A percentile compares a stretch with the other conserved stretches of the same genome.
Evolutionary conservation across 805 yeast genomes (phyloP).

Genomic region (Ogataea nonfermentans): DNA sequence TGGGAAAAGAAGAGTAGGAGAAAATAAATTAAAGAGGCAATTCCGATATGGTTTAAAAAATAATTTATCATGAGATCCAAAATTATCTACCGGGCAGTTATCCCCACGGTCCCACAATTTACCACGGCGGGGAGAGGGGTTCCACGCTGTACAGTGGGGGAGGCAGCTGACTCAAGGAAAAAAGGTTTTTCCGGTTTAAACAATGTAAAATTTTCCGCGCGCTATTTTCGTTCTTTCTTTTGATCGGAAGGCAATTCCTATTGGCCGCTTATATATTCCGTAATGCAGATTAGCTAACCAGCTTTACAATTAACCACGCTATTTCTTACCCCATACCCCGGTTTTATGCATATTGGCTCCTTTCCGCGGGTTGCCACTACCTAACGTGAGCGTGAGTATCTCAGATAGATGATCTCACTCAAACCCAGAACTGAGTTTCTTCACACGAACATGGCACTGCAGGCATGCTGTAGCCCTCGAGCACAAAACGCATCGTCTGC

Average conservation of each 20-base stretch:
- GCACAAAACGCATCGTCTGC: too few relatives aligned
- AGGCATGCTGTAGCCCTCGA: too few relatives aligned
- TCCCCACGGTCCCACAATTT: constrained; percentile 10
- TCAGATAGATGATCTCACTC: too few relatives aligned
- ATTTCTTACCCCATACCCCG: constrained; percentile 12
- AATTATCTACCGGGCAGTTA: background rate
- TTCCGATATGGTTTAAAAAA: background rate
- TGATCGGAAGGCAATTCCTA: background rate
- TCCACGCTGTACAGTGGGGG: too few relatives aligned
- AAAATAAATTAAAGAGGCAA: background rate
- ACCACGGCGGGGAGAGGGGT: constrained; percentile 3
- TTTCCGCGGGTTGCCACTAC: background rate
- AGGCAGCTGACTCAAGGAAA: constrained; percentile 2
- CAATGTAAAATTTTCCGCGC: constrained; percentile 13
- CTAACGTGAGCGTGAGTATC: too few relatives aligned
- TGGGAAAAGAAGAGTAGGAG: constrained; percentile 5
- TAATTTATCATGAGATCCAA: background rate
- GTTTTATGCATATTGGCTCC: constrained; percentile 3
- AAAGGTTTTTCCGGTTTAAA: constrained; percentile 19
- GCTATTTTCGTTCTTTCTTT: constrained; percentile 7
- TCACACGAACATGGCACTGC: too few relatives aligned
- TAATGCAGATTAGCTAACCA: background rate
- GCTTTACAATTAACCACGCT: background rate
- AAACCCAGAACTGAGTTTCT: too few relatives aligned
- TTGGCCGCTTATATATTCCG: constrained; percentile 2